Conservation (phyloP, 2,329 filamentous ascomycete species). For the Fusarium sp. region DNA sequence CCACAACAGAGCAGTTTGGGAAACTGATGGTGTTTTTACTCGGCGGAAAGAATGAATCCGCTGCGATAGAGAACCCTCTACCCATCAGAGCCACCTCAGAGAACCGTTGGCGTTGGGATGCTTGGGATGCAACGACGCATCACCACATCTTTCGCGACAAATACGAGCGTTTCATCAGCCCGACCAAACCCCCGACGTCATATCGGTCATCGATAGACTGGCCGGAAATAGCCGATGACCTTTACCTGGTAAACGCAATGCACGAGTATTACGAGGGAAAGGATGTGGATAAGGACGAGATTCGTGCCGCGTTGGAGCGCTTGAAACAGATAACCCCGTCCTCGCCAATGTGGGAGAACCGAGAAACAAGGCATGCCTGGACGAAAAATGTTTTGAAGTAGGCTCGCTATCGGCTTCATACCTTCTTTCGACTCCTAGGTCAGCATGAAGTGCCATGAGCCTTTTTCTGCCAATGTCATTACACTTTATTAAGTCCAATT, state of each 20-base stretch:
- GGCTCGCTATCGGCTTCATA: accelerated
- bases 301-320: not conserved
- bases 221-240: not conserved
- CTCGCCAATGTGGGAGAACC: not conserved
- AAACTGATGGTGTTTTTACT: not conserved
- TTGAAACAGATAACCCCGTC: not conserved
- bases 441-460: not conserved
- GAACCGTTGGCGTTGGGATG: slow-evolving; percentile 21
- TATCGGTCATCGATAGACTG: not conserved
- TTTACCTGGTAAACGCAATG: not conserved
- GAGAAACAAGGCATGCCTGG: not conserved
- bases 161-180: not conserved
- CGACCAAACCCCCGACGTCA: not conserved
- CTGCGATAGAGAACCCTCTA: not conserved
- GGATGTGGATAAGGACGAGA: not conserved
- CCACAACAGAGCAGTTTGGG: not conserved
- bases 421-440: not conserved
- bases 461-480: not conserved
- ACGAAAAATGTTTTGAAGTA: not conserved
- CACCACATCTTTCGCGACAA: slow-evolving; percentile 18
- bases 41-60: accelerated
- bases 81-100: not conserved
- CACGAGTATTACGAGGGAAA: slow-evolving; percentile 1
- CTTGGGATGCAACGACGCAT: slow-evolving; percentile 1
- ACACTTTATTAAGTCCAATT: not conserved